Conservation (phyloP, 2,329 filamentous ascomycete species). For the Gnomoniopsis sp. region DNA sequence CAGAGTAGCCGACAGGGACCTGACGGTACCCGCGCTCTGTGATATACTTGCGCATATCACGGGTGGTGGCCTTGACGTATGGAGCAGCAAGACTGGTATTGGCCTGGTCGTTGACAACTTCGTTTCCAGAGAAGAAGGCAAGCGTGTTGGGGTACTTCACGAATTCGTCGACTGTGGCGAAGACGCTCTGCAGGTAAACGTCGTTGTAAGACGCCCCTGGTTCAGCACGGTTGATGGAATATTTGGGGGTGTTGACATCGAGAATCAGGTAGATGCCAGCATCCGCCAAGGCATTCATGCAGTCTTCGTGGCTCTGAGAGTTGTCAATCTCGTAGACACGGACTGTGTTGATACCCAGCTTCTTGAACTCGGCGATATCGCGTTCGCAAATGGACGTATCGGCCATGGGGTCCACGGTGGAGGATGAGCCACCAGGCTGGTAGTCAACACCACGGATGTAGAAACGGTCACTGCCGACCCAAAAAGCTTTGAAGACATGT, state of each 20-base stretch:
- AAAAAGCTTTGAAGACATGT: slow-evolving; percentile 45
- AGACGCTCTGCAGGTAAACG: slow-evolving; percentile 78
- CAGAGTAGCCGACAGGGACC: slow-evolving; percentile 73
- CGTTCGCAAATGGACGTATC: slow-evolving; percentile 68
- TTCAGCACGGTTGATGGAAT: slow-evolving; percentile 77
- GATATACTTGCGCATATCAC: slow-evolving; percentile 73
- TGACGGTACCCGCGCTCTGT: slow-evolving; percentile 57
- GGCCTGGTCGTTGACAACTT: slow-evolving; percentile 68
- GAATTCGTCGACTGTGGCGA: slow-evolving; percentile 85
- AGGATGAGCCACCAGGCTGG: slow-evolving; percentile 58
- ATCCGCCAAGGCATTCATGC: slow-evolving; percentile 76
- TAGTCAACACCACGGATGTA: slow-evolving; percentile 61
- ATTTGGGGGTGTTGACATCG: slow-evolving; percentile 85
- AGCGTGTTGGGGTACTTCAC: slow-evolving; percentile 80
- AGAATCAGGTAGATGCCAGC: slow-evolving; percentile 90
- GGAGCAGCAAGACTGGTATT: slow-evolving; percentile 64
- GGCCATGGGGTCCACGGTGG: slow-evolving; percentile 69
- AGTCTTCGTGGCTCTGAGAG: slow-evolving; percentile 73
- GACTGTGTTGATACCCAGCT: slow-evolving; percentile 84
- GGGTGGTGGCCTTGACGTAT: slow-evolving; percentile 75
- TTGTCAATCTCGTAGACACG: slow-evolving; percentile 94
- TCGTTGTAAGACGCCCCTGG: slow-evolving; percentile 82
- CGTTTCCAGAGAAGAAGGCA: slow-evolving; percentile 80
- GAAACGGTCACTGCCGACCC: slow-evolving; percentile 49
- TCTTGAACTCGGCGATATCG: slow-evolving; percentile 77